Base-by-base conservation (phyloP, 179 eudicot species). In the Vitellaria paradoxa region DNA sequence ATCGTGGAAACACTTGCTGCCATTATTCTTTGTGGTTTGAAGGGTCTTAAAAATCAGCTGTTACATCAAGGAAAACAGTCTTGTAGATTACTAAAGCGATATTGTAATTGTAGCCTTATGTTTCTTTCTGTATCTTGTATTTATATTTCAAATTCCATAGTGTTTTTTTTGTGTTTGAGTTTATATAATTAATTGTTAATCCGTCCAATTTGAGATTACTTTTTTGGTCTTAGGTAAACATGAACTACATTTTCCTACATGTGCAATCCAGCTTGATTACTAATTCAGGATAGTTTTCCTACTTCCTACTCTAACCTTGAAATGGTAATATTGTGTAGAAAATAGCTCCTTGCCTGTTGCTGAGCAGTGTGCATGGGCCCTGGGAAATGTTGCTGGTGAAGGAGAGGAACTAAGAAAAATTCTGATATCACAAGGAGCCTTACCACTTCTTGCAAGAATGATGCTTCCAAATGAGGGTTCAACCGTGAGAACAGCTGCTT, bases 321-420 rank as follows among this genome's bases (percentile, higher is more conserved):
- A 5, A 21, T 47, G 46, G 64, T 62, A 49, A 23, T 46, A 46
- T 53, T 81, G 60, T 80, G 85, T 70, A 96, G 99, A 96, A 75
- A 94, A 86, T 80, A 96, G 94, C 78, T 89, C 97, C 45, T 68
- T 79, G 82, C 91, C 88, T 78, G 97, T 96, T 77, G 94, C 96
- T 46, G 99, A 96, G 90, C 99, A 96, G 80, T 96, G 99, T 85
- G 97, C 98, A 75, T 96, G 99, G 99, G 99, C 99, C 47, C 68
- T 96, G 82, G 99, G 99, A 82, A 96, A 96, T 88, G 99, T 96
- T 82, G 97, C 98, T 42, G 99, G 97, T 80, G 99, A 96, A 91
- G 98, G 91, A 77, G 93, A 93, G 81, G 97, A 96, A 72, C 85
- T 96, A 73, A 89, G 99, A 85, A 87, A 84, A 83, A 77, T 91